Evolutionary conservation across 2,329 filamentous ascomycete species (phyloP), one percentile per base, ranked within the genome.

Genomic region (Parasarocladium wereldwijsianum): DNA sequence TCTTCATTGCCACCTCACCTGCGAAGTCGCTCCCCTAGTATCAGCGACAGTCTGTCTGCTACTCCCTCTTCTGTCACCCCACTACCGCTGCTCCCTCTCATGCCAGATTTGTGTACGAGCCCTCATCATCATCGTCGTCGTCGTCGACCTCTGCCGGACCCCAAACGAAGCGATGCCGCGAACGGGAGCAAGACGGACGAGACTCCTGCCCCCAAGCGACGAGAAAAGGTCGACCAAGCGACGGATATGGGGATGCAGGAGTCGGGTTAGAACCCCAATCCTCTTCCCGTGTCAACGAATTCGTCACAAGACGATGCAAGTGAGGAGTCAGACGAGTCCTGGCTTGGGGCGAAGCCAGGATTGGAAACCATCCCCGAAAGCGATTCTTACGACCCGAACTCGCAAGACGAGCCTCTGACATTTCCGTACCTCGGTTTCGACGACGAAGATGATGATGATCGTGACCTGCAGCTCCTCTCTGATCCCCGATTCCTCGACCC

Each of bases 401-500:
- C 48, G 20, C 39, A 45, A 28, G 42, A 45, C 33, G 40, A 47
- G 21, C 48, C 47, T 17, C 47, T 61, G 32, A 51, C 48, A 14
- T 40, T 66, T 26, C 58, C 63, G 4, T 68, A 66, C 42, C 37
- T 58, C 53, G 28, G 20, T 13, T 41, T 39, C 14, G 29, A 32
- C 32, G 56, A 57, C 39, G 57, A 64, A 44, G 63, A 66, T 24
- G 28, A 30, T 61, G 74, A 78, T 70, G 73, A 76, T 60, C 62
- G 63, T 47, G 62, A 70, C 51, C 63, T 70, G 46, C 52, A 64
- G 63, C 62, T 53, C 37, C 44, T 47, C 54, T 51, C 63, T 51
- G 64, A 80, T 47, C 49, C 65, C 35, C 64, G 64, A 55, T 79
- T 71, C 54, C 54, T 79, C 63, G 73, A 81, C 51, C 74, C 70